Evolutionary conservation across 371 early-diverging fungal genomes (phyloP), one percentile per base, ranked within the genome.

Genomic region (Thermomucor indicae-seudaticae): DNA sequence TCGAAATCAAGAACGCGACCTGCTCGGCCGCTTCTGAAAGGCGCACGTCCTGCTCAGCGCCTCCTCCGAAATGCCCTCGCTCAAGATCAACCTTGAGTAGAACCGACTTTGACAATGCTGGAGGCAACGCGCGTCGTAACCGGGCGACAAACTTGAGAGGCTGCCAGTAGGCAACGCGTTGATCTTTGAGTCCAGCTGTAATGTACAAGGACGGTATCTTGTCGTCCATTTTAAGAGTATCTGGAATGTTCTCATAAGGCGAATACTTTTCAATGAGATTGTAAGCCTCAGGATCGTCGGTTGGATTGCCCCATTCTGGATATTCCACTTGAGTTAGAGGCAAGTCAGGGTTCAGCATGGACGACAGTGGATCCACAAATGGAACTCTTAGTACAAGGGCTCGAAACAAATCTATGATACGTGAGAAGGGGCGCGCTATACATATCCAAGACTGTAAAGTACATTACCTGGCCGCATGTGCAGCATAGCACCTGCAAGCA

Each of bases 291-390:
- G 49, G 22, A 28, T 76, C 74, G 7, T 71, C 58, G 0, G 78
- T 54, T 11, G 90, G 91, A 57, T 92, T 84, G 0, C 95, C 95
- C 95, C 95, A 94, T 55, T 94, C 95, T 7, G 80, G 70, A 42
- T 77, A 81, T 55, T 94, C 95, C 30, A 87, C 81, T 37, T 75
- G 67, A 3, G 95, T 87, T 2, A 93, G 55, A 0, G 95, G 93
- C 7, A 87, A 69, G 43, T 78, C 62, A 6, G 84, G 80, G 34
- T 85, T 78, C 25, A 90, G 65, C 91, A 94, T 89, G 30, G 91
- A 69, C 1, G 86, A 81, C 22, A 92, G 67, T 11, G 91, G 91
- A 48, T 92, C 93, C 5, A 92, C 72, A 69, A 94, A 94, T 0
- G 95, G 93, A 0, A 88, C 91, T n/a, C 85, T 80, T 20, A 92